Evolutionary conservation across 208 protist genomes (phyloP), one percentile per base, ranked within the genome.

Genomic region (Trypanosoma boissoni): DNA sequence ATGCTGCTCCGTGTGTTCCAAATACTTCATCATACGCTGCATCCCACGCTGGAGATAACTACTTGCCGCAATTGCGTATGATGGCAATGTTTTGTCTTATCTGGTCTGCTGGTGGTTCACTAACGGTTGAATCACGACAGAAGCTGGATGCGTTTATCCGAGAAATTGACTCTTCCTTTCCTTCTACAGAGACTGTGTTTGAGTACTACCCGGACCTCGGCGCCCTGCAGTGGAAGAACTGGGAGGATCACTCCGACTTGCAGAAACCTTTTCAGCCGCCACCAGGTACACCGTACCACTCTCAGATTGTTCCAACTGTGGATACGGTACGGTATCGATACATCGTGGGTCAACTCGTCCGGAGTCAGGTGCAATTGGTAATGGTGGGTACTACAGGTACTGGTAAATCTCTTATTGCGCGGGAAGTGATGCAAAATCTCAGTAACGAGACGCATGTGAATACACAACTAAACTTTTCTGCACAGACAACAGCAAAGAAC

Each of bases 301-400:
- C 77, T 51, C 86, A 98, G 61, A 91, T 99, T 29, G 97, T 99
- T 21, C 98, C 98, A 29, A 99, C 98, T 28, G 88, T 99, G 16
- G 97, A 99, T 68, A 99, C 98, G 43, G 75, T 98, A 9, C 86
- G 97, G 14, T 96, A 98, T 78, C 58, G 93, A 31, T 99, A 97
- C 83, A 82, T 99, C 29, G 69, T 99, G 27, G 79, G 83, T 9
- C 70, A 88, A 58, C 80, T 99, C 7, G 76, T 98, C 41, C 70
- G 78, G 21, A 85, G 76, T 50, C 76, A 88, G 24, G 69, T 92
- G 55, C 83, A 97, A 64, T 64, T 96, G 18, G 80, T 99, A 20
- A 66, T 99, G 9, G 87, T 97, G n/a, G 98, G 98, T 58, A 91
- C 86, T 14, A 96, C 94, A 5, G 98, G 98, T 37, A 97, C 92